These are phyloP conservation scores for Plasmodium berghei DNA, from an alignment of 169 alveolate species.

Conservation along the genomic window DNA sequence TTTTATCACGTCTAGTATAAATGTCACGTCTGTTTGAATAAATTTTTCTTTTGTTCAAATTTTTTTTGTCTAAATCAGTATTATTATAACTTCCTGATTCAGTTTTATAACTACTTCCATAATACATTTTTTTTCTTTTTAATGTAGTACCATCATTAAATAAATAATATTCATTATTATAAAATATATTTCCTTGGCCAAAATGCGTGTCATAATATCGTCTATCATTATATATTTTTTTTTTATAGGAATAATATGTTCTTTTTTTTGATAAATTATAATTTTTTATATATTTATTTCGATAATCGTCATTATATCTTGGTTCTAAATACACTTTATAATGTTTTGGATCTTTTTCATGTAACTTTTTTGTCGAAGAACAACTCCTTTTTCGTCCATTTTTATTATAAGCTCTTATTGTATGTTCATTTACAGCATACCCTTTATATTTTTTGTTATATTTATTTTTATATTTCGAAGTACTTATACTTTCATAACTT, in stretches of 20 bases:
- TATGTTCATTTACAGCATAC: constrained; percentile 13
- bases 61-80: constrained; percentile 1
- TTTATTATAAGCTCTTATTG: constrained; percentile 21
- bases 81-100: constrained; percentile 37
- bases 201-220: constrained; percentile 61
- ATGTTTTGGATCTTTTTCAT: constrained; percentile 22
- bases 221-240: constrained; percentile 34
- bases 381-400: constrained; percentile 35
- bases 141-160: constrained; percentile 50
- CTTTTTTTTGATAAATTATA: constrained; percentile 33
- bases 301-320: constrained; percentile 52
- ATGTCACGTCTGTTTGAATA: constrained; percentile 33
- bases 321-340: constrained; percentile 30
- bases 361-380: constrained; percentile 31
- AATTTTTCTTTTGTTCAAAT: constrained; percentile 7
- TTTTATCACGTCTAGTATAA: constrained; percentile 9
- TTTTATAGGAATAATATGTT: constrained; percentile 63
- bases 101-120: constrained; percentile 32
- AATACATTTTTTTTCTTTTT: constrained; percentile 31
- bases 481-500: constrained; percentile 32
- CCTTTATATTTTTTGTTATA: constrained; percentile 30
- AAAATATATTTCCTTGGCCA: constrained; percentile 68
- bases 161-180: constrained; percentile 66
- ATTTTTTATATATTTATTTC: constrained; percentile 27
- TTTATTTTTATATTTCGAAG: constrained; percentile 27